Evolutionary conservation across 306 rosid species (phyloP).

Genomic region (Medicago ruthenica): DNA sequence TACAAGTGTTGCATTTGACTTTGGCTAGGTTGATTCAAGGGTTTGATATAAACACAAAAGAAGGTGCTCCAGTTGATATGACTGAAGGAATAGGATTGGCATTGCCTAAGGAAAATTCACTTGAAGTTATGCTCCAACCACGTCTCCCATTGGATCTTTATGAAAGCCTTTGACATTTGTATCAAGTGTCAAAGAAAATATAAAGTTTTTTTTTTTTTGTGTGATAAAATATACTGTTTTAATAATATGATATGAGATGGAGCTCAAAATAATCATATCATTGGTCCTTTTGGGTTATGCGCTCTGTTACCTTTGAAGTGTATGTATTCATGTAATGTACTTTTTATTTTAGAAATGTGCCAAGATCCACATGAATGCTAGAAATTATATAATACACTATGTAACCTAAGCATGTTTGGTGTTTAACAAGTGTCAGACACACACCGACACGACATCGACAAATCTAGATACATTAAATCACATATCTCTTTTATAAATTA

Average conservation of each 20-base stretch:
- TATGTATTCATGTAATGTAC: neutral
- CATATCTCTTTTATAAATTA: too few species aligned
- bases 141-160: conserved; percentile 51
- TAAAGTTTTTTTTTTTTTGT: too few species aligned
- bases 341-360: too few species aligned
- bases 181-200: neutral
- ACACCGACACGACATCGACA: too few species aligned
- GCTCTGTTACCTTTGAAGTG: neutral
- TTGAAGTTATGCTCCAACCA: conserved; percentile 44
- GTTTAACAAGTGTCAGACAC: too few species aligned
- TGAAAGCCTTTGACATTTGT: conserved; percentile 28
- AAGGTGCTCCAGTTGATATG: conserved; percentile 42
- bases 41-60: conserved; percentile 33
- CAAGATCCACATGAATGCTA: too few species aligned
- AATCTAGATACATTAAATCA: too few species aligned
- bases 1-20: conserved; percentile 50
- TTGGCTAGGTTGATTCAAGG: conserved; percentile 57
- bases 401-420: too few species aligned
- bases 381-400: too few species aligned
- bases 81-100: conserved; percentile 55
- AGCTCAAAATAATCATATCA: neutral
- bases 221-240: too few species aligned
- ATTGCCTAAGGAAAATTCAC: conserved; percentile 44
- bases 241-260: neutral
- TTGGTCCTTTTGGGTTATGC: neutral